A percentile compares a stretch with the other conserved stretches of the same genome.
Evolutionary conservation across 2,329 filamentous ascomycete genomes (phyloP).

Genomic region (Cordyceps militaris): DNA sequence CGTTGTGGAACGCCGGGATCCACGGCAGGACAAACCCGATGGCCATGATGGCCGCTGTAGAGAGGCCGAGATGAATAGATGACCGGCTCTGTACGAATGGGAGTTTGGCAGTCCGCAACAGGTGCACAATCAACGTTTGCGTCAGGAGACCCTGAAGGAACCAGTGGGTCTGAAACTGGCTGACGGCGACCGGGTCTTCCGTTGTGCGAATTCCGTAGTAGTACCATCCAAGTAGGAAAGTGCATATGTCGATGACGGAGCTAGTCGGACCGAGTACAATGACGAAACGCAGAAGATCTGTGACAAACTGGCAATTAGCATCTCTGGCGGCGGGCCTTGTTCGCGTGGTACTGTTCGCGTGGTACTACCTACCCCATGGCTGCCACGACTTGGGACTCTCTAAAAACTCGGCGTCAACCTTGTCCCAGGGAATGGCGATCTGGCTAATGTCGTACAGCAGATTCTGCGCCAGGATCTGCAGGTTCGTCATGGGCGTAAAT

Average conservation of each 20-base stretch:
- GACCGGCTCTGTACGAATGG: slow-evolving; percentile 22
- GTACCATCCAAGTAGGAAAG: slow-evolving; percentile 20
- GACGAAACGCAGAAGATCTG: slow-evolving; percentile 24
- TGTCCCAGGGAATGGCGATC: slow-evolving; percentile 25
- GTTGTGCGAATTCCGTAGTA: slow-evolving; percentile 19
- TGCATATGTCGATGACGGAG: slow-evolving; percentile 22
- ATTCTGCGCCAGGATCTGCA: slow-evolving; percentile 24
- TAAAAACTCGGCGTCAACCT: slow-evolving; percentile 22
- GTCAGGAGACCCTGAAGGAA: slow-evolving; percentile 24
- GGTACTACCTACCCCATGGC: slow-evolving; percentile 12
- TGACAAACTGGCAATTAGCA: background rate
- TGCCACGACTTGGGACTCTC: slow-evolving; percentile 21
- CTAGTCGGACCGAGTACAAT: slow-evolving; percentile 23
- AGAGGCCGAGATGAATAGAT: slow-evolving; percentile 18
- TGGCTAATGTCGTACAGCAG: slow-evolving; percentile 25
- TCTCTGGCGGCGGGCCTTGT: background rate
- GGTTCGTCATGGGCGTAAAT: slow-evolving; percentile 22
- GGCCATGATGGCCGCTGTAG: slow-evolving; percentile 20
- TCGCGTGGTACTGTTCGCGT: background rate
- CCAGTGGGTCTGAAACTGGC: slow-evolving; percentile 22
- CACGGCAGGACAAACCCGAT: slow-evolving; percentile 22
- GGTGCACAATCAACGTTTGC: slow-evolving; percentile 24
- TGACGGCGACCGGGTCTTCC: slow-evolving; percentile 14
- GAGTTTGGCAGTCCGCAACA: slow-evolving; percentile 22
- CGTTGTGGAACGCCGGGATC: slow-evolving; percentile 19